phyloP scores from a whole-genome alignment of 2,329 filamentous ascomycete genomes.

The Calonectria crousiana region DNA sequence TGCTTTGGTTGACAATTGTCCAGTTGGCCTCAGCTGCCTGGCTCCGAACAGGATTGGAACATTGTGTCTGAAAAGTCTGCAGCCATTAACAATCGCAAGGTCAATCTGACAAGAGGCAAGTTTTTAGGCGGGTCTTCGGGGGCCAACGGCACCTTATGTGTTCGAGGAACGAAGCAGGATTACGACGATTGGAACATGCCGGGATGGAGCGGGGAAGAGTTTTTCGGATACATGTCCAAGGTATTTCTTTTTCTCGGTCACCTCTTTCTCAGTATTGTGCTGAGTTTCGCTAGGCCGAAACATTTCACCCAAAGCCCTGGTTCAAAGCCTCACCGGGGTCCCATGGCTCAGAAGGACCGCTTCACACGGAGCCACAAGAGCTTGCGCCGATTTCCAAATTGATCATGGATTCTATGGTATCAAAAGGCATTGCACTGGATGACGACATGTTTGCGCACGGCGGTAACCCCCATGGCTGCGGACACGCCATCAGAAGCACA shows the following conservation, averaged over 20 bases:
- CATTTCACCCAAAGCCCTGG: conserved; percentile 69
- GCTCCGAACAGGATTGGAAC: conserved; percentile 64
- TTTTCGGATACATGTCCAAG: conserved; percentile 69
- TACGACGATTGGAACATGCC: conserved; percentile 67
- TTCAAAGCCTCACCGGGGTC: conserved; percentile 60
- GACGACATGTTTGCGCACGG: conserved; percentile 69
- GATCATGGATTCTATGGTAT: conserved; percentile 66
- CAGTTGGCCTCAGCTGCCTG: conserved; percentile 58
- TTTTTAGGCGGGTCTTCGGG: conserved; percentile 63
- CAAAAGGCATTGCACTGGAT: conserved; percentile 64
- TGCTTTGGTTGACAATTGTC: neutral
- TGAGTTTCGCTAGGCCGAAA: conserved; percentile 58
- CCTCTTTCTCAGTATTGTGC: neutral
- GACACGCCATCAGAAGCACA: conserved; percentile 65
- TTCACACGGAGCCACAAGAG: conserved; percentile 69
- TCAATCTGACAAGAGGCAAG: conserved; percentile 61
- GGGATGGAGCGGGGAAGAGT: conserved; percentile 68
- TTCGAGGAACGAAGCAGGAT: conserved; percentile 61
- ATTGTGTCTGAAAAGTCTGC: conserved; percentile 55
- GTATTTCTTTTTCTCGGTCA: conserved; percentile 38
- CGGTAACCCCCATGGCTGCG: conserved; percentile 65
- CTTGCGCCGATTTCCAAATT: conserved; percentile 69
- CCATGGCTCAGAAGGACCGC: conserved; percentile 64
- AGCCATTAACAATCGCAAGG: conserved; percentile 54
- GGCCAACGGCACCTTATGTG: conserved; percentile 62